Evolutionary conservation across 2,329 filamentous ascomycete genomes (phyloP).

Genomic region (Didymella glomerata): DNA sequence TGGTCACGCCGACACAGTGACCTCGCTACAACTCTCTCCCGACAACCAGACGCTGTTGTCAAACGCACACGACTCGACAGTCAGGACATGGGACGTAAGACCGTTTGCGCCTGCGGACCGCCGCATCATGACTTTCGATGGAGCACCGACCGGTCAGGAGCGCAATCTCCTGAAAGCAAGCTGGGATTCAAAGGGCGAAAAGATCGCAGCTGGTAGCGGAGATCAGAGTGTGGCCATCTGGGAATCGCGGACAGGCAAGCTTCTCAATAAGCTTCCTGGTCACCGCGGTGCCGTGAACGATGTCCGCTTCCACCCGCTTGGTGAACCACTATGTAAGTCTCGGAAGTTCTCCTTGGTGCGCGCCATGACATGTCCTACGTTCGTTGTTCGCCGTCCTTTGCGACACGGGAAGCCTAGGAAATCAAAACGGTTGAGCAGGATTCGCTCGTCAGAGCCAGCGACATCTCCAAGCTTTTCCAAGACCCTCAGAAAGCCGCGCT

Average conservation of each 20-base stretch:
- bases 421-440: not conserved
- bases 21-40: constrained; percentile 88
- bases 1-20: constrained; percentile 91
- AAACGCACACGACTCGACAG: constrained; percentile 92
- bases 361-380: not conserved
- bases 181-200: constrained; percentile 87
- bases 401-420: not conserved
- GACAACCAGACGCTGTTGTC: constrained; percentile 91
- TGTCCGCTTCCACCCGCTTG: constrained; percentile 84
- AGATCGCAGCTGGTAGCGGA: constrained; percentile 86
- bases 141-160: constrained; percentile 85
- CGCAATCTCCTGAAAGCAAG: constrained; percentile 90
- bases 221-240: constrained; percentile 92
- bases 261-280: constrained; percentile 92
- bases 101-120: constrained; percentile 91
- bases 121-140: constrained; percentile 87
- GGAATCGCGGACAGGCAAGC: constrained; percentile 86
- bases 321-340: constrained; percentile 85
- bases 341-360: constrained; percentile 6
- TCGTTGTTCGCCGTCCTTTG: not conserved
- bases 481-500: not conserved
- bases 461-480: constrained; percentile 2
- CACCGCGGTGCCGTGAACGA: constrained; percentile 96
- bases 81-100: constrained; percentile 93
- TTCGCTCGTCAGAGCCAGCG: not conserved